Conservation (phyloP, 2,329 filamentous ascomycete species). For the Emmonsia crescens region DNA sequence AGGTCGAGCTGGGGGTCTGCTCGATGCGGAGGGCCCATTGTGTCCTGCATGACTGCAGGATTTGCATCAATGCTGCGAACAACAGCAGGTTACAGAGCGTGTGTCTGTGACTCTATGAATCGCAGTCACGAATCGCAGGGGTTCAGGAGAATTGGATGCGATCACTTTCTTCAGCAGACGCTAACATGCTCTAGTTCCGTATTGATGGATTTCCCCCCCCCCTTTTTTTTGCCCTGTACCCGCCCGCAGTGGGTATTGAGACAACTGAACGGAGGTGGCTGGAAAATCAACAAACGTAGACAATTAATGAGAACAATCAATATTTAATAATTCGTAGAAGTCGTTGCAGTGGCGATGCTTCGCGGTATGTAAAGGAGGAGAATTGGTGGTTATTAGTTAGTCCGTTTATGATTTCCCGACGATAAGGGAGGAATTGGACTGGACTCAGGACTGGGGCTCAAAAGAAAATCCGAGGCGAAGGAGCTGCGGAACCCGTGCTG, state of each 20-base stretch:
- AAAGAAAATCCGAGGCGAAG: neutral
- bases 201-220: neutral
- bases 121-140: neutral
- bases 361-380: neutral
- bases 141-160: neutral
- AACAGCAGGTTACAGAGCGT: neutral
- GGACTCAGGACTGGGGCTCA: too few relatives aligned
- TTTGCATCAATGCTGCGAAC: slow-evolving; percentile 1
- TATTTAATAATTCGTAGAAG: neutral
- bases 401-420: neutral
- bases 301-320: neutral
- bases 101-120: neutral
- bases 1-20: neutral
- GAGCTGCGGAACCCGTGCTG: neutral
- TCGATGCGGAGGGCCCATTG: neutral
- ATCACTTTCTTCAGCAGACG: neutral
- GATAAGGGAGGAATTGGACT: neutral
- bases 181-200: slow-evolving; percentile 1
- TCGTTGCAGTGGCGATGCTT: neutral
- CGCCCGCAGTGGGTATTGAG: neutral
- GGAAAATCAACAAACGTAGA: neutral
- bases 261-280: neutral
- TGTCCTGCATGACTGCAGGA: slow-evolving; percentile 3
- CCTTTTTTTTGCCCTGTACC: neutral
- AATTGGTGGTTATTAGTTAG: neutral